Evolutionary conservation across 106 monocot species (phyloP).

Genomic region (Dioscorea dumetorum): DNA sequence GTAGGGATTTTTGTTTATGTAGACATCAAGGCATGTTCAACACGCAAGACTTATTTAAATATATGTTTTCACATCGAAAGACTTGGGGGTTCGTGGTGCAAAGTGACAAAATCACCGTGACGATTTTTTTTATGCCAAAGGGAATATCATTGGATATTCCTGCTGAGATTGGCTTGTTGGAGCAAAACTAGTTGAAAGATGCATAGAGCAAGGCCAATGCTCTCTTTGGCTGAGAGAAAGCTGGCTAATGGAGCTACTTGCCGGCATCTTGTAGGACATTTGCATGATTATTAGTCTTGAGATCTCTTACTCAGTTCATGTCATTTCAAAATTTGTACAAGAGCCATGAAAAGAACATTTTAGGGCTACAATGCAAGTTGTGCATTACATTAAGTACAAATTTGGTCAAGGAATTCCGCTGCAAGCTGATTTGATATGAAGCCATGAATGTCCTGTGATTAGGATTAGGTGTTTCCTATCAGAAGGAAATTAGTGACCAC

Average conservation of each 20-base stretch:
- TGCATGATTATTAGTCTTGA: not conserved
- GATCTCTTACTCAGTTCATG: not conserved
- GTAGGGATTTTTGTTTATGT: not conserved
- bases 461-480: not conserved
- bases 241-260: not conserved
- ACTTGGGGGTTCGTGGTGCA: not conserved
- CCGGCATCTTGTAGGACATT: not conserved
- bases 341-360: not conserved
- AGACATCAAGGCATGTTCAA: not conserved
- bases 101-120: too few relatives aligned
- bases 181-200: too few relatives aligned
- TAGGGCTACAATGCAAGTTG: not conserved
- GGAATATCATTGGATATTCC: too few relatives aligned
- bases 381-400: not conserved
- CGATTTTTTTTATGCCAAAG: too few relatives aligned
- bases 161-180: too few relatives aligned
- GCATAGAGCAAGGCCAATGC: too few relatives aligned
- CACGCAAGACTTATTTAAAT: not conserved
- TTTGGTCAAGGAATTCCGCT: not conserved
- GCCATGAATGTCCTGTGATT: not conserved
- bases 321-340: not conserved
- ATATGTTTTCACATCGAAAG: not conserved
- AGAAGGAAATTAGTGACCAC: not conserved
- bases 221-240: not conserved
- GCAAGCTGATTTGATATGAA: not conserved